A percentile compares a stretch with the other conserved stretches of the same genome.
Evolutionary conservation across 192 early-diverging fungal genomes (phyloP).

Genomic region (Coemansia guatemalensis): DNA sequence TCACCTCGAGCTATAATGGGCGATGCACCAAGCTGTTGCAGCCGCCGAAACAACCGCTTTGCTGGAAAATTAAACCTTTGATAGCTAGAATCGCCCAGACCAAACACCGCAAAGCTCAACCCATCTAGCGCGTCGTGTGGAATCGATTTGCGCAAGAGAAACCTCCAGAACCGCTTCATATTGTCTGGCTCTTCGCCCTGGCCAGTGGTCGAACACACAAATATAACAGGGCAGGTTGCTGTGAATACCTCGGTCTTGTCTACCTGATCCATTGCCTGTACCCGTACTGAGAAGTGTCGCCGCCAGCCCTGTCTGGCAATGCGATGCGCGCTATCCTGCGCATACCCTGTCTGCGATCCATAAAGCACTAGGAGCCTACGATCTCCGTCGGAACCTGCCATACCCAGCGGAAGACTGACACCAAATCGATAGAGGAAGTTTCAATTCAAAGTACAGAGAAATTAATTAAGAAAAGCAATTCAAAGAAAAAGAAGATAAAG

Average conservation of each 20-base stretch:
- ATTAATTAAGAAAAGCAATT: conserved; percentile 3
- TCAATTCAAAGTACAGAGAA: not conserved
- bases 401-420: no score
- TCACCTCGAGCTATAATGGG: conserved; percentile 72
- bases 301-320: conserved; percentile 77
- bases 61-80: conserved; percentile 90
- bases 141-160: conserved; percentile 79
- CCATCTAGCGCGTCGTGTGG: conserved; percentile 63
- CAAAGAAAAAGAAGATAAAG: not conserved
- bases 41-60: conserved; percentile 85
- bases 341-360: conserved; percentile 91
- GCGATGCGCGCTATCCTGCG: conserved; percentile 85
- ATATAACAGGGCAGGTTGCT: conserved; percentile 50
- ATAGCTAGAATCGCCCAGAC: conserved; percentile 95
- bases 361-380: conserved; percentile 73
- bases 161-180: conserved; percentile 94
- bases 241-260: conserved; percentile 54
- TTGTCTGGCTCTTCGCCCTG: conserved; percentile 91
- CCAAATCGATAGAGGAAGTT: not conserved
- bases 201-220: conserved; percentile 91
- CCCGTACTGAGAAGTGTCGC: conserved; percentile 62
- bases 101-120: conserved; percentile 86
- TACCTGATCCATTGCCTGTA: conserved; percentile 78
- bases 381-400: conserved; percentile 2
- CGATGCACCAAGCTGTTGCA: conserved; percentile 81